Evolutionary conservation across 2,329 filamentous ascomycete species (phyloP), one percentile per base, ranked within the genome.

Genomic region (Colletotrichum agaves): DNA sequence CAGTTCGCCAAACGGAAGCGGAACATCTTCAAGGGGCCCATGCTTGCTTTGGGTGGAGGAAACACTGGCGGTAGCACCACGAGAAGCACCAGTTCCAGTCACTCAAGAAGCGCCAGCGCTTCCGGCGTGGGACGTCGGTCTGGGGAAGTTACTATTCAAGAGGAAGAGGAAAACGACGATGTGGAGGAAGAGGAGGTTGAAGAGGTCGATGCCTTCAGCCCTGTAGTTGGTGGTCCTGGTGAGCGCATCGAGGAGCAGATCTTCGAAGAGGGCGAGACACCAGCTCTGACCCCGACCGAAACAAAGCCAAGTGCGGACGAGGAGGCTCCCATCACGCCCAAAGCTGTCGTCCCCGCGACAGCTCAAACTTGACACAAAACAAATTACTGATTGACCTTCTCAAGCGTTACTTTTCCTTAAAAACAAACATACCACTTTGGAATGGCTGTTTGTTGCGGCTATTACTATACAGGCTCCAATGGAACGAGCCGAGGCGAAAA

Each of bases 1-100:
- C 82, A 93, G 49, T 97, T 96, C 74, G 93, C 93, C 1, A 93
- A 93, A 76, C 82, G 93, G 65, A 97, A 95, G 80, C 87, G 91
- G 65, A 93, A 89, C 63, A 78, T 94, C 2, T 96, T 97, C 82
- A 95, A 95, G 76, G 93, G 93, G 0, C 93, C 93, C 0, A 89
- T 89, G 78, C 80, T 91, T 33, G 86, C 87, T 71, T 82, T 90
- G 52, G 83, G 82, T 60, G 65, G 62, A 12, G 80, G 74, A n/a
- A 78, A 69, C 49, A 83, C 75, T 37, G 71, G 74, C 47, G 74
- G 78, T 31, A 72, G 77, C 55, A 72, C 79, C 44, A 72, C 74
- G 15, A 72, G 85, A 62, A 84, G 79, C 69, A 67, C 69, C 2
- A 69, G 73, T 17, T 77, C 77, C 6, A 78, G 83, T 61, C 80